A percentile compares a stretch with the other conserved stretches of the same genome.
phyloP scores from a whole-genome alignment of 208 protist genomes.

The Blechomonas ayalai region DNA sequence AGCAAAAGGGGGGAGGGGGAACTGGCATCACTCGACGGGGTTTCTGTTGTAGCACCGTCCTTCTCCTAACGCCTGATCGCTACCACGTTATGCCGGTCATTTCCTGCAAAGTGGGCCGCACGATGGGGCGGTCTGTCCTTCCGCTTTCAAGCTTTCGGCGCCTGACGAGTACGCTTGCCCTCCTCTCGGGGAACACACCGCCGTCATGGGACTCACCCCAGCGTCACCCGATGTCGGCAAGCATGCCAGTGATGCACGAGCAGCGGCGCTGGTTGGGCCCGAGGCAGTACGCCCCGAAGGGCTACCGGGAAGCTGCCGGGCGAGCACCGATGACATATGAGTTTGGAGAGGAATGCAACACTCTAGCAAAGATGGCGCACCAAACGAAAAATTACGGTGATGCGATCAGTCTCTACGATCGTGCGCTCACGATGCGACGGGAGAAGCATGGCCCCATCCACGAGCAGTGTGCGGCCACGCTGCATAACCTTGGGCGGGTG shows the following conservation, averaged over 20 bases:
- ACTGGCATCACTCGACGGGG: too few relatives aligned
- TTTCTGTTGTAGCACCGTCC: too few relatives aligned
- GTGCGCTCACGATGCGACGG: conserved; percentile 66
- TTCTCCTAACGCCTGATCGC: too few relatives aligned
- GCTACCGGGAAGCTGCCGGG: conserved; percentile 73
- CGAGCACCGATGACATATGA: conserved; percentile 79
- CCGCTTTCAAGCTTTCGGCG: too few relatives aligned
- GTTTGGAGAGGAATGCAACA: conserved; percentile 84
- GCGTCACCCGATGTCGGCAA: neutral
- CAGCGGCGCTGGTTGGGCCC: conserved; percentile 65
- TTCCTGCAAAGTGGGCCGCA: too few relatives aligned
- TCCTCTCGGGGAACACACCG: too few relatives aligned
- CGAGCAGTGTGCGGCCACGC: conserved; percentile 68
- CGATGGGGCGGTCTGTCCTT: too few relatives aligned
- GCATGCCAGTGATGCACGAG: conserved; percentile 12
- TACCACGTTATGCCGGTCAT: too few relatives aligned
- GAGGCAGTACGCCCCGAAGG: conserved; percentile 77
- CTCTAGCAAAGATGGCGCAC: conserved; percentile 69
- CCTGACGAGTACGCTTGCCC: too few relatives aligned
- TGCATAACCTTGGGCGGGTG: conserved; percentile 82
- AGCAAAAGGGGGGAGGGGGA: too few relatives aligned
- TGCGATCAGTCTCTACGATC: conserved; percentile 81
- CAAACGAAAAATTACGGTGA: conserved; percentile 87
- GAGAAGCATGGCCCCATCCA: conserved; percentile 84
- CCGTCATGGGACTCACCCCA: neutral